Base-by-base conservation (phyloP, 768 basidiomycete species). In the Plicaturopsis crispa region DNA sequence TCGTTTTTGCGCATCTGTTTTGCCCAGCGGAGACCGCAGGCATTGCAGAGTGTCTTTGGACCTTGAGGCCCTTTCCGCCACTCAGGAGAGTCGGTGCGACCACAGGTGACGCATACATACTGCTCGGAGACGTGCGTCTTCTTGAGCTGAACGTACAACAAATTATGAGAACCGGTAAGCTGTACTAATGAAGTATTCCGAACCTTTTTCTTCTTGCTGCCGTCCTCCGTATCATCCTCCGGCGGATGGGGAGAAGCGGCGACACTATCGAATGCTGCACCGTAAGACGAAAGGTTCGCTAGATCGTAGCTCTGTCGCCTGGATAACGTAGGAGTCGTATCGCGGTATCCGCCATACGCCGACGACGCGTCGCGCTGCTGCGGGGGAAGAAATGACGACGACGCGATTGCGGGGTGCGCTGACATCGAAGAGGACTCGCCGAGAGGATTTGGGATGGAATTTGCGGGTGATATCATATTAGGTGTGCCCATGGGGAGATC, bases 41-140 rank as follows among this genome's bases (percentile, higher is more conserved):
- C 92, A 59, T 97, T 96, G 67, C 94, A 97, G 4, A 97, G 63
- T n/a, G 94, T 96, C 65, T 97, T 99, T 1, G 94, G 91, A 24
- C 94, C 94, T 39, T 77, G 70, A 1, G 94, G 94, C 8, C 94
- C 94, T 73, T 91, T 93, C 50, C 94, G 75, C 94, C 94, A 99
- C 62, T 99, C 94, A 0, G 96, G 93, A 30, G 90, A 93, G 59
- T 92, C 89, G 1, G 93, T 97, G 42, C 90, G 72, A 13, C 96
- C 96, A 50, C 94, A 99, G 11, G 83, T 90, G 22, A 87, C 72
- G 52, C 92, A 97, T 8, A 93, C 88, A 54, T 90, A 77, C 52
- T 84, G 83, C 39, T 87, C 84, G 3, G 61, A 54, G 14, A 56
- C 55, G 26, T 70, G 61, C 6, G 60, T 52, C 44, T 78, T 79